Base-by-base conservation (phyloP, 2,329 filamentous ascomycete genomes). In the Monosporascus sp. region DNA sequence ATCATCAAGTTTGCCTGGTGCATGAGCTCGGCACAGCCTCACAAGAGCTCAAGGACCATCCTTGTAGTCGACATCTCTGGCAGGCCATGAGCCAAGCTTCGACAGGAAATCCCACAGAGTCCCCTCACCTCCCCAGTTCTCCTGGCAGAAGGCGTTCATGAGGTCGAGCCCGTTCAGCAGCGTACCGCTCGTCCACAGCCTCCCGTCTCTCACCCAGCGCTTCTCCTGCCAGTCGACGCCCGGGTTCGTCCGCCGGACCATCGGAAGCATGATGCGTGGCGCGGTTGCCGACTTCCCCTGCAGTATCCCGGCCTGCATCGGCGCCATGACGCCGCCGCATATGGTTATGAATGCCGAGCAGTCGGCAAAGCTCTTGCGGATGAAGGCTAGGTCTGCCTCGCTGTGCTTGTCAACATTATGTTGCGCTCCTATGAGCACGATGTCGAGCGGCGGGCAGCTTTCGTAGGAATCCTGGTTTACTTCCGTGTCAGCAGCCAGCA, bases 381-480 rank as follows among this genome's bases (percentile, higher is more conserved):
- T 56, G 55, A 68, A 75, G 7, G 58, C 61, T 2, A 70, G 54
- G 50, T 75, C 73, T 5, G 57, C 54, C 9, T 65, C 61, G n/a
- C 48, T 71, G 3, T 62, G 59, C 5, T 56, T 52, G 50, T 74
- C 70, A 2, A 39, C 47, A 1, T 54, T 4, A 14, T 61, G 38
- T 36, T 67, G 60, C 6, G 73, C 73, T 1, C 73, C 72, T 51
- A 74, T 70, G 44, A 75, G 63, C 18, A 69, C 67, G 48, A 75
- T 68, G 53, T 76, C 73, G 6, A 76, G 63, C 1, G 64, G 56
- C 0, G 72, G 72, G 45, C 72, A 74, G 1, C 64, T 65, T 3
- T 65, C 65, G 27, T 74, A 75, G 0, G 68, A 68, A 55, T 75
- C 64, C 72, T 74, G 22, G 24, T 15, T 1, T 17, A 22, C 3